Evolutionary conservation across 768 basidiomycete genomes (phyloP).

Genomic region (Russula earlei): DNA sequence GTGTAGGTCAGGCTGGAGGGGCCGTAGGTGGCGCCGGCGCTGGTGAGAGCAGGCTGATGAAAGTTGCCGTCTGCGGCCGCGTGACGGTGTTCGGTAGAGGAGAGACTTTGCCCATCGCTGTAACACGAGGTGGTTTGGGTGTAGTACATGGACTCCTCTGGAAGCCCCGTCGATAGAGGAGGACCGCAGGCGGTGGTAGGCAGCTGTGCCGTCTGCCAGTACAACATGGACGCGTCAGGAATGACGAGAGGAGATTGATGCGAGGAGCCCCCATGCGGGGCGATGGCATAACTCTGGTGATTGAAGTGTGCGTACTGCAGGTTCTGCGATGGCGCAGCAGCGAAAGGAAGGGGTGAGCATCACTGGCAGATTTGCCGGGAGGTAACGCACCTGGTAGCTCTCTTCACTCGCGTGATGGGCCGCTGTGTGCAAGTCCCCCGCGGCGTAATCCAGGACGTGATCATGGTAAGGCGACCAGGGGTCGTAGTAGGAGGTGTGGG

Average conservation of each 20-base stretch:
- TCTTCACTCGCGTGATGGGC: conserved; percentile 3
- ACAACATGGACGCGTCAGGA: background rate
- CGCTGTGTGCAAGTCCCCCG: background rate
- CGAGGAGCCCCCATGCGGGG: background rate
- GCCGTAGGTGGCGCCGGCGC: background rate
- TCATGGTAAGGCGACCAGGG: background rate
- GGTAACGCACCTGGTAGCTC: background rate
- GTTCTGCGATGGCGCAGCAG: background rate
- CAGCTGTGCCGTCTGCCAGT: conserved; percentile 5
- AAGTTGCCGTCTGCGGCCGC: background rate
- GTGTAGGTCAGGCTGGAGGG: background rate
- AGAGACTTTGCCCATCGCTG: background rate
- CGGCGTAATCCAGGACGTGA: background rate
- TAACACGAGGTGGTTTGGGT: background rate
- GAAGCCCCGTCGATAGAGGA: background rate
- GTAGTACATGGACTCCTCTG: background rate
- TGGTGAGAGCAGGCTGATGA: background rate
- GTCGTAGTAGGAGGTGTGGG: background rate
- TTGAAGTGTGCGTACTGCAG: background rate
- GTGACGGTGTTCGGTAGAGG: background rate
- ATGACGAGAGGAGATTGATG: background rate
- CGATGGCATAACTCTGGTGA: background rate
- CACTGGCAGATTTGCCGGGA: background rate
- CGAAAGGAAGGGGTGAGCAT: background rate
- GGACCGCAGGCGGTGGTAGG: background rate